Base-by-base conservation (phyloP, 495 filamentous ascomycete species). In the Podospora fimiseda region DNA sequence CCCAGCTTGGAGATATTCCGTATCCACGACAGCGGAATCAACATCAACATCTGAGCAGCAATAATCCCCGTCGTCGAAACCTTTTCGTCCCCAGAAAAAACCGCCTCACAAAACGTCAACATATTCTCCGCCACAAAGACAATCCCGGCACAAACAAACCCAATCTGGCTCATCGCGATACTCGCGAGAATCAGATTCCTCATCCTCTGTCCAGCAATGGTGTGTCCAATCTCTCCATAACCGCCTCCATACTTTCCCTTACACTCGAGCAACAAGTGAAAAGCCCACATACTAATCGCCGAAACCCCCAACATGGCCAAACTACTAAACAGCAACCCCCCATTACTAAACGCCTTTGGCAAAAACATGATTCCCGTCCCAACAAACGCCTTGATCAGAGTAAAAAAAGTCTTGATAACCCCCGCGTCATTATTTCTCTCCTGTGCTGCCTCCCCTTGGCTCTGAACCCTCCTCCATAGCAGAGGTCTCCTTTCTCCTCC, bases 291-390 rank as follows among this genome's bases (percentile, higher is more conserved):
- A 24, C 79, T 79, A 33, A 85, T 56, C 2, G 71, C 44, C 14
- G 82, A 79, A 1, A 84, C 71, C 3, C 63, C 65, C 14, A 84
- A 52, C 60, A 86, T 76, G 7, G 80, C 74, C 33, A 86, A 59
- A 0, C 76, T 79, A 0, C 80, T 83, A 59, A 86, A 86, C 13
- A 86, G 62, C n/a, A 86, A 70, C 16, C 83, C 83, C 19, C 83
- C 83, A 56, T 85, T 85, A 56, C 74, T 74, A 61, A 85, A 86
- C 1, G 83, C 83, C 53, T 83, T 84, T 9, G 83, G 83, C 16
- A 86, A 65, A 58, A 85, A 85, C 79, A 85, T 81, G 63, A 85
- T 83, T 18, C 82, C 82, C 1, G 82, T 85, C 16, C 82, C 82
- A 44, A 85, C 66, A 54, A 85, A 85, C 2, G 82, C 80, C 55